Evolutionary conservation across 2,329 filamentous ascomycete genomes (phyloP).

Genomic region (Lachnellula willkommii): DNA sequence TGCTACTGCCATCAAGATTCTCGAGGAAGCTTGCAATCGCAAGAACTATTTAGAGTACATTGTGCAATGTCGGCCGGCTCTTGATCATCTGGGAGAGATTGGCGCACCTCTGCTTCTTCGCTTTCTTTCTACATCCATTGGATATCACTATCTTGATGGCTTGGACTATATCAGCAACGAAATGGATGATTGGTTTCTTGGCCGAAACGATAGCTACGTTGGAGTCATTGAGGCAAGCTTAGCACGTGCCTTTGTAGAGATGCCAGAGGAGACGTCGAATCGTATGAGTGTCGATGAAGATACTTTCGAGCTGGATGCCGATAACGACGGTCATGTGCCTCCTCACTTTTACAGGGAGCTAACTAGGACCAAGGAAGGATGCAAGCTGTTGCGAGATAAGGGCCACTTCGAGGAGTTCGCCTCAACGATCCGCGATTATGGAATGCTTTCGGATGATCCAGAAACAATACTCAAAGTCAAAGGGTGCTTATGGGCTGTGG

Average conservation of each 20-base stretch:
- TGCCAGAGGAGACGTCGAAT: constrained; percentile 36
- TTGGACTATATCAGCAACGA: constrained; percentile 98
- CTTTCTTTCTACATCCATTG: constrained; percentile 92
- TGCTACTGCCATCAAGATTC: constrained; percentile 90
- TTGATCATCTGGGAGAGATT: constrained; percentile 95
- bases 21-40: constrained; percentile 95
- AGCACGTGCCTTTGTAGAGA: constrained; percentile 66
- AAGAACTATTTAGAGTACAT: constrained; percentile 90
- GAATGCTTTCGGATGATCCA: constrained; percentile 75
- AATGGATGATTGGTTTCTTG: constrained; percentile 99
- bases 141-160: constrained; percentile 94
- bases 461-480: constrained; percentile 92
- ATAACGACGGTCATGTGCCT: constrained; percentile 56
- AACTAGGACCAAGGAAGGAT: constrained; percentile 87
- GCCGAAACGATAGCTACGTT: constrained; percentile 94
- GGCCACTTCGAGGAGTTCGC: constrained; percentile 96
- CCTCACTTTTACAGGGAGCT: constrained; percentile 97
- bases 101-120: constrained; percentile 86
- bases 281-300: constrained; percentile 37
- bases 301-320: constrained; percentile 39
- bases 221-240: constrained; percentile 92
- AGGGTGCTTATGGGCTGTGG: constrained; percentile 93
- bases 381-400: constrained; percentile 81
- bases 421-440: constrained; percentile 79
- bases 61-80: constrained; percentile 86